Conservation (phyloP, 2,329 filamentous ascomycete genomes). For the Verticillium longisporum region DNA sequence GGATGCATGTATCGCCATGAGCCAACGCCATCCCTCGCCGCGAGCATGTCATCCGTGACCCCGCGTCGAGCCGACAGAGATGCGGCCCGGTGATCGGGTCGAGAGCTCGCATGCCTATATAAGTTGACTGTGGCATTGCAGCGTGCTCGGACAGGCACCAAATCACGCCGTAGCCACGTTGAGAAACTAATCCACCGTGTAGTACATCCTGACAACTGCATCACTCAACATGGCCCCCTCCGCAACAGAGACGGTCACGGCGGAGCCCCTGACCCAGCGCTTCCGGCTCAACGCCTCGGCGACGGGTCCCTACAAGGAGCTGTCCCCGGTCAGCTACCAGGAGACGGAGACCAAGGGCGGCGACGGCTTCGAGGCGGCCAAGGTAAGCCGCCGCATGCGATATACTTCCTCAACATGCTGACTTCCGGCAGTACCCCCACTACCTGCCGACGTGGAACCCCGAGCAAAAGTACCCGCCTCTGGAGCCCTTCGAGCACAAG, state of each 20-base stretch:
- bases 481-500: conserved; percentile 55
- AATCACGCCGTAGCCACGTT: background rate
- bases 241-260: conserved; percentile 21
- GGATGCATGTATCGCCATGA: background rate
- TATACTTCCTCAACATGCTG: background rate
- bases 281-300: conserved; percentile 25
- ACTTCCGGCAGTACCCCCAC: conserved; percentile 13
- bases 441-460: conserved; percentile 57
- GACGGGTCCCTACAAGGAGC: conserved; percentile 21
- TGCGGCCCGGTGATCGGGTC: background rate
- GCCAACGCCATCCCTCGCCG: background rate
- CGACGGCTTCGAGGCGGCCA: conserved; percentile 12
- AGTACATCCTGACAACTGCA: background rate
- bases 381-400: conserved; percentile 3
- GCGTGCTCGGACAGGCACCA: background rate
- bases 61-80: background rate
- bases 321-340: conserved; percentile 15
- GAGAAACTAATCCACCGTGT: background rate
- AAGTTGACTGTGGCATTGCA: background rate
- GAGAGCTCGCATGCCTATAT: background rate
- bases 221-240: conserved; percentile 24
- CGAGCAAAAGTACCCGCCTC: conserved; percentile 49
- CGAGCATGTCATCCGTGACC: background rate
- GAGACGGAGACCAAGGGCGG: conserved; percentile 18
- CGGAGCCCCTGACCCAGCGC: conserved; percentile 13